Percentiles rank a stretch among this genome's conserved stretches.
phyloP scores from a whole-genome alignment of 768 basidiomycete species.

The Lentinula aciculospora region DNA sequence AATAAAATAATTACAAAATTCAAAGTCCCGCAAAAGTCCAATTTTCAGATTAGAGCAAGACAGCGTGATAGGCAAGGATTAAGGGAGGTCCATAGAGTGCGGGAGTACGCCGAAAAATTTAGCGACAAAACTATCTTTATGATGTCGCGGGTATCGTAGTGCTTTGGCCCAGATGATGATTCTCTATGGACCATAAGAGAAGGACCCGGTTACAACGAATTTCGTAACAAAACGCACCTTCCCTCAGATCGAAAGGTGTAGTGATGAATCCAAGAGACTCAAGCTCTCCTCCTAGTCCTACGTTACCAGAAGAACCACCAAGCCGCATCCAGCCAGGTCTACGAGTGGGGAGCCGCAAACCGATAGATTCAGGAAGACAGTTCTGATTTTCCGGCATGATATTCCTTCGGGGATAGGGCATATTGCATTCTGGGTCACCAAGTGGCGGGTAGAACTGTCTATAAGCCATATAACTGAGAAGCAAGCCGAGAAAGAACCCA shows the following conservation, averaged over 20 bases:
- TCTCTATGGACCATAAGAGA: too few species aligned
- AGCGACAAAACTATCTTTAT: not conserved
- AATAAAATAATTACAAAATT: too few species aligned
- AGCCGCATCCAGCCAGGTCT: conserved; percentile 1
- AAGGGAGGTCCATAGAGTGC: not conserved
- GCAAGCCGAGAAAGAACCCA: conserved; percentile 16
- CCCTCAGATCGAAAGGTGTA: not conserved
- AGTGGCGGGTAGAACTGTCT: conserved; percentile 20
- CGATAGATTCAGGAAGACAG: not conserved
- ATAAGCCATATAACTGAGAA: conserved; percentile 14
- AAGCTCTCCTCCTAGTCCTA: not conserved
- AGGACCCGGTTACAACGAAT: conserved; percentile 7
- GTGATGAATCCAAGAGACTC: not conserved
- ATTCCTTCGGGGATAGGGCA: conserved; percentile 12
- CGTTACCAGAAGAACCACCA: not conserved
- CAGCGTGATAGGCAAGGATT: not conserved
- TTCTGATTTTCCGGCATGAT: not conserved
- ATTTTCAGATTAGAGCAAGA: too few species aligned
- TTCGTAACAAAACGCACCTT: conserved; percentile 17
- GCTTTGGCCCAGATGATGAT: not conserved
- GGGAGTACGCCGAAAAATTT: not conserved
- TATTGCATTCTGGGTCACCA: conserved; percentile 16
- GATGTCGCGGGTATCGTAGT: not conserved
- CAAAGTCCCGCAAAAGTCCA: too few species aligned
- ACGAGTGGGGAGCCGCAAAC: not conserved